Evolutionary conservation across 176 grass and related monocot genomes (phyloP).

Genomic region (Oryza rufipogon): DNA sequence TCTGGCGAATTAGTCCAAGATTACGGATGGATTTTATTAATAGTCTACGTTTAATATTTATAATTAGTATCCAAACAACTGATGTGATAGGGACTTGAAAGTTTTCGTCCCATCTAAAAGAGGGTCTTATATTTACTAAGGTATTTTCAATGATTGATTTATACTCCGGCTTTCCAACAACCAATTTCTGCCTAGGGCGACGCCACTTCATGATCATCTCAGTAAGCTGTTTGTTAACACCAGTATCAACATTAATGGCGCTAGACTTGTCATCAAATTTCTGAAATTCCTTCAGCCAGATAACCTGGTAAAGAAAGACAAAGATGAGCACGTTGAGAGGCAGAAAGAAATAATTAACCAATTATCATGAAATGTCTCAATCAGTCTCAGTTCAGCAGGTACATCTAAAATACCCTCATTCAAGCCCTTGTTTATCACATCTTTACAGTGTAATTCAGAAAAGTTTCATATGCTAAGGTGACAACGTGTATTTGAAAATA

Average conservation of each 20-base stretch:
- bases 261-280: constrained; percentile 1
- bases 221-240: not conserved
- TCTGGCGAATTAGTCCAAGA: no score
- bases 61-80: no score
- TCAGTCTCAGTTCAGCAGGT: not conserved
- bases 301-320: not conserved
- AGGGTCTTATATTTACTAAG: not conserved
- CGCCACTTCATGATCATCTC: not conserved
- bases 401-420: not conserved
- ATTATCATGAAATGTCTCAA: not conserved
- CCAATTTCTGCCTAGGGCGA: not conserved
- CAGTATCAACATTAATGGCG: constrained; percentile 13
- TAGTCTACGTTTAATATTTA: no score
- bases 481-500: no score
- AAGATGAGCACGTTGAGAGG: not conserved
- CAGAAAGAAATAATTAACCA: not conserved
- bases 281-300: not conserved
- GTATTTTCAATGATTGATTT: not conserved
- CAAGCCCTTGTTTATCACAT: no score
- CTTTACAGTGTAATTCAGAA: no score
- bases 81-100: no score
- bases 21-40: no score
- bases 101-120: no score
- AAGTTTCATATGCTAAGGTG: no score
- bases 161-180: constrained; percentile 20